phyloP scores from a whole-genome alignment of 345 rosid species.

The Geranium brycei region DNA sequence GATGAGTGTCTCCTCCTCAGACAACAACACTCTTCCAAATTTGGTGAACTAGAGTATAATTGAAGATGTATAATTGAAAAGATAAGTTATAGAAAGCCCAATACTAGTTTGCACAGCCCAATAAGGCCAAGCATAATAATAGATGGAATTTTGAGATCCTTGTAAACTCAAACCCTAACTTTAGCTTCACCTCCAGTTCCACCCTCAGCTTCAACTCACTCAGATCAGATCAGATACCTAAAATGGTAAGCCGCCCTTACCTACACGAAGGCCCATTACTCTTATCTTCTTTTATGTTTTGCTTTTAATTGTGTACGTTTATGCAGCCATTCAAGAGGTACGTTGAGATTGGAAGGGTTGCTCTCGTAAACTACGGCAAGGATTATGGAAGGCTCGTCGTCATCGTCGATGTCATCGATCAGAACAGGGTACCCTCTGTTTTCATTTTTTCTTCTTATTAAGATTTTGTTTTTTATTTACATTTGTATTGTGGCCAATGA shows the following conservation, averaged over 20 bases:
- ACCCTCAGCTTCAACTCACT: background rate
- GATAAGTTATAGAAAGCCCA: too few relatives aligned
- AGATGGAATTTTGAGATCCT: background rate
- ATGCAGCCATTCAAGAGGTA: slow-evolving; percentile 74
- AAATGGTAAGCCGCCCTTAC: background rate
- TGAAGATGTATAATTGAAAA: too few relatives aligned
- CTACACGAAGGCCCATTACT: background rate
- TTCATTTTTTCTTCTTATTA: background rate
- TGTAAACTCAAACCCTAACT: background rate
- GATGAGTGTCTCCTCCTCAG: too few relatives aligned
- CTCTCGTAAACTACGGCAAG: slow-evolving; percentile 73
- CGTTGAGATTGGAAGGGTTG: slow-evolving; percentile 87
- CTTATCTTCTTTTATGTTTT: background rate
- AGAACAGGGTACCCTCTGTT: slow-evolving; percentile 50
- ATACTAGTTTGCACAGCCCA: too few relatives aligned
- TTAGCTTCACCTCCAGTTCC: background rate
- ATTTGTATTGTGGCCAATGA: too few relatives aligned
- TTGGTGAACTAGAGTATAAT: too few relatives aligned
- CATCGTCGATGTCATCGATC: slow-evolving; percentile 78
- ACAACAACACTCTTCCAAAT: too few relatives aligned
- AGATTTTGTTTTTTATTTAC: too few relatives aligned
- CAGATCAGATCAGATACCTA: background rate
- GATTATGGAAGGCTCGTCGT: slow-evolving; percentile 82
- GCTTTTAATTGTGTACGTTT: background rate
- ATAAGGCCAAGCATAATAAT: too few relatives aligned